Evolutionary conservation across 208 protist species (phyloP).

Genomic region (Wallacemonas sp.): DNA sequence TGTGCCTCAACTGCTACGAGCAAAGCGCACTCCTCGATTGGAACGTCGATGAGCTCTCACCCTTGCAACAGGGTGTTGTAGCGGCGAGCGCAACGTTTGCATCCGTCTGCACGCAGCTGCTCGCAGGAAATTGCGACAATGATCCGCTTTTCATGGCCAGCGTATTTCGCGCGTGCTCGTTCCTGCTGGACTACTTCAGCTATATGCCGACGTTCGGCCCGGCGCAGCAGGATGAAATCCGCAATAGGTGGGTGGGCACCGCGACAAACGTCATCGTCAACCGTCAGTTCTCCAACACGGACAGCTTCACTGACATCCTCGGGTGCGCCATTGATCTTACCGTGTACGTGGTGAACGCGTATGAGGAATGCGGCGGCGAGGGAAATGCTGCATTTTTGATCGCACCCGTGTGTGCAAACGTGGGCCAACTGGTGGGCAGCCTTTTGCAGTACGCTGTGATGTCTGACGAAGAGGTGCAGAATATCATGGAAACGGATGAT

Average conservation of each 20-base stretch:
- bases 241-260: constrained; percentile 50
- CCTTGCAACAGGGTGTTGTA: constrained; percentile 71
- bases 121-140: constrained; percentile 49
- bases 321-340: constrained; percentile 73
- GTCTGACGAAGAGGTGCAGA: constrained; percentile 73
- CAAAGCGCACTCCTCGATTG: constrained; percentile 81
- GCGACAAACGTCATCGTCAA: constrained; percentile 51
- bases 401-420: constrained; percentile 28
- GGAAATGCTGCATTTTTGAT: constrained; percentile 42
- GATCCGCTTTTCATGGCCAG: constrained; percentile 59
- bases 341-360: constrained; percentile 47
- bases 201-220: constrained; percentile 52
- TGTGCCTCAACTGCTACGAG: constrained; percentile 89
- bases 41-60: constrained; percentile 77
- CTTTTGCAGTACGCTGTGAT: constrained; percentile 61
- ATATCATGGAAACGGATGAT: constrained; percentile 76
- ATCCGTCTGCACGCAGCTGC: constrained; percentile 61
- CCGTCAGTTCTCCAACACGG: constrained; percentile 18
- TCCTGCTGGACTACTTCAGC: constrained; percentile 87
- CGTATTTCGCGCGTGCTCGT: constrained; percentile 65
- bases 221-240: constrained; percentile 33
- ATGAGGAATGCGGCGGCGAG: constrained; percentile 67
- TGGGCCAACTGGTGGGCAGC: constrained; percentile 45
- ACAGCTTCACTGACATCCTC: constrained; percentile 50
- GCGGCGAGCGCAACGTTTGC: constrained; percentile 60